Percentiles rank a stretch among this genome's conserved stretches.
These are phyloP conservation scores for Sporothrix dimorphospora DNA, from an alignment of 2,329 filamentous ascomycete genomes.

Conservation along the genomic window DNA sequence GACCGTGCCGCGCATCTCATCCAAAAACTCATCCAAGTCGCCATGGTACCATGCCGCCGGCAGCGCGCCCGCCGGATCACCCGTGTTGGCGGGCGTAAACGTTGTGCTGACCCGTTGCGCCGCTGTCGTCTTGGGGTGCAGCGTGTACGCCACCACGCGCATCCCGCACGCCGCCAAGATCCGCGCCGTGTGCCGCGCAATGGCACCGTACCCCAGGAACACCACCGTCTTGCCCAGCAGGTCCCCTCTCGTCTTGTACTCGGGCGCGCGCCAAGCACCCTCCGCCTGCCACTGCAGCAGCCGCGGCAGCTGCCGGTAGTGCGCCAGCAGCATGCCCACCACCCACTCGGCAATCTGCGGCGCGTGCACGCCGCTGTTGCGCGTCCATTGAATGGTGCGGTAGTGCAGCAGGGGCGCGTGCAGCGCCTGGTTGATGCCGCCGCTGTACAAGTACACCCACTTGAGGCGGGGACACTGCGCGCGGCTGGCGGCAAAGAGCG, in stretches of 20 bases:
- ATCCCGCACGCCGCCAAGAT: constrained; percentile 70
- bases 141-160: constrained; percentile 74
- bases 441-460: constrained; percentile 29
- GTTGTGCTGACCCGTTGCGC: constrained; percentile 65
- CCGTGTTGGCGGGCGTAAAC: constrained; percentile 69
- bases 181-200: constrained; percentile 56
- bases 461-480: constrained; percentile 24
- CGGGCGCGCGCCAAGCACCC: not conserved
- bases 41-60: constrained; percentile 57
- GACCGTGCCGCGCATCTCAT: constrained; percentile 38
- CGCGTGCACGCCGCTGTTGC: constrained; percentile 28
- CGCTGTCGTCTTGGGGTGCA: constrained; percentile 66
- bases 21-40: constrained; percentile 54
- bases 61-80: constrained; percentile 53
- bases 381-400: constrained; percentile 22
- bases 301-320: constrained; percentile 17
- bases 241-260: constrained; percentile 19
- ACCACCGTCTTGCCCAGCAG: constrained; percentile 21
- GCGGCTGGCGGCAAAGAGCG: constrained; percentile 19
- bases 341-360: constrained; percentile 62
- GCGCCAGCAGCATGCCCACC: constrained; percentile 51
- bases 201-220: constrained; percentile 57
- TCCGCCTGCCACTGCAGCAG: constrained; percentile 44
- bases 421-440: constrained; percentile 29
- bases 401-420: constrained; percentile 23